phyloP scores from a whole-genome alignment of 1,284 basidiomycete genomes.

The Ustilago tritici region DNA sequence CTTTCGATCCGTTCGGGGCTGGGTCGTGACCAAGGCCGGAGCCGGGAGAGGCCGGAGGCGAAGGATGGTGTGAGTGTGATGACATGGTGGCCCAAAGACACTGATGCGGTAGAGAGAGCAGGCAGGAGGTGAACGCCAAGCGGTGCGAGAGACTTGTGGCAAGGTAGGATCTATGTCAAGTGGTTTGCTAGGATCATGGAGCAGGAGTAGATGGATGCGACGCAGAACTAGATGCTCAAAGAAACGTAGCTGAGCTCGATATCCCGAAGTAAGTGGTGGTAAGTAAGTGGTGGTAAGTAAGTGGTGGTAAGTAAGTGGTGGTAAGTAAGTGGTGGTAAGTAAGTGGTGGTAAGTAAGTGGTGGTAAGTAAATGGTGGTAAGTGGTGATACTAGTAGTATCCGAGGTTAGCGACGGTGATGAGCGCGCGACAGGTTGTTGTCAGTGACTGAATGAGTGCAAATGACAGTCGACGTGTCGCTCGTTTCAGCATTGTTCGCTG shows the following conservation, averaged over 20 bases:
- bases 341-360: neutral
- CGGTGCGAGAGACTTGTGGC: neutral
- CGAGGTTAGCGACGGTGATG: neutral
- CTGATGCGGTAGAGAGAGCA: neutral
- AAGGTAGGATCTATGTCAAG: neutral
- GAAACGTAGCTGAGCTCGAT: neutral
- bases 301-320: neutral
- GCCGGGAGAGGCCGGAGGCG: conserved; percentile 43
- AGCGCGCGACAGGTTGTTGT: conserved; percentile 4
- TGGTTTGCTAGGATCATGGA: neutral
- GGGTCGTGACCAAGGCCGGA: conserved; percentile 26
- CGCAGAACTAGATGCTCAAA: neutral
- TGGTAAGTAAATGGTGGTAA: neutral
- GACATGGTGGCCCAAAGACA: conserved; percentile 15
- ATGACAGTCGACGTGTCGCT: neutral
- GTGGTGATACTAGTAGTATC: neutral
- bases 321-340: neutral
- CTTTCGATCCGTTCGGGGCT: neutral
- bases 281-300: neutral
- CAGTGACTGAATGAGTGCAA: neutral
- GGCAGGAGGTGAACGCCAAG: neutral
- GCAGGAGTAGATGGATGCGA: neutral
- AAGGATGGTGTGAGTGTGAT: conserved; percentile 33
- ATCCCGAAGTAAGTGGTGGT: neutral
- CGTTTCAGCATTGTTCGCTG: neutral